Percentiles rank a stretch among this genome's conserved stretches.
Evolutionary conservation across 768 basidiomycete species (phyloP).

Genomic region (Rhodotorula diobovata): DNA sequence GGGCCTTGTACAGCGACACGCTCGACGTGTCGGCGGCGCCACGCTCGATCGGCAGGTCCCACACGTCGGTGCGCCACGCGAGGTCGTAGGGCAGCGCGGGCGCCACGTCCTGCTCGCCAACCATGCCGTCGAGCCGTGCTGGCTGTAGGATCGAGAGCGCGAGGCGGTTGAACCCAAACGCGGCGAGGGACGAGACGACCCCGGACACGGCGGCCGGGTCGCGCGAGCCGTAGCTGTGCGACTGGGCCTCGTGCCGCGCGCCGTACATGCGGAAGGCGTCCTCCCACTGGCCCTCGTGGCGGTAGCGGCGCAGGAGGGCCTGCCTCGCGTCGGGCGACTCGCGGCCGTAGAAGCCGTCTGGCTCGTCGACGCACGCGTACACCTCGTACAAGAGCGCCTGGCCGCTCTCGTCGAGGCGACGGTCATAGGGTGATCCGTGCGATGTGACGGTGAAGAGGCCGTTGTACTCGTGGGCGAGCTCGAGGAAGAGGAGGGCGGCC

Average conservation of each 20-base stretch:
- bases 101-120: slow-evolving; percentile 44
- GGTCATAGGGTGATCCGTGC: background rate
- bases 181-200: slow-evolving; percentile 72
- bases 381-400: slow-evolving; percentile 83
- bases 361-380: slow-evolving; percentile 92
- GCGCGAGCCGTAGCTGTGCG: background rate
- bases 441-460: slow-evolving; percentile 34
- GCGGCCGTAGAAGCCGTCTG: slow-evolving; percentile 96
- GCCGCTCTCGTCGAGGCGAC: slow-evolving; percentile 37
- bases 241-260: slow-evolving; percentile 64
- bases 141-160: slow-evolving; percentile 62
- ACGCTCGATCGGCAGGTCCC: slow-evolving; percentile 62
- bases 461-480: slow-evolving; percentile 63
- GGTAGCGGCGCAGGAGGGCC: slow-evolving; percentile 76
- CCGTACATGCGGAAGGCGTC: slow-evolving; percentile 87
- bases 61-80: slow-evolving; percentile 90
- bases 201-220: slow-evolving; percentile 54
- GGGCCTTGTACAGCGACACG: slow-evolving; percentile 66
- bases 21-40: slow-evolving; percentile 47
- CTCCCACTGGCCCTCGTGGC: slow-evolving; percentile 89
- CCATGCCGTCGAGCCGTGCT: slow-evolving; percentile 42
- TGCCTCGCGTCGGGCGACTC: slow-evolving; percentile 68
- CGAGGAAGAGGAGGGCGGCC: slow-evolving; percentile 82
- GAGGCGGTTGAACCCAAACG: slow-evolving; percentile 84
- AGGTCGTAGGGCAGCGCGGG: slow-evolving; percentile 64